phyloP scores from a whole-genome alignment of 208 protist genomes.

The Trypanosoma boissoni region DNA sequence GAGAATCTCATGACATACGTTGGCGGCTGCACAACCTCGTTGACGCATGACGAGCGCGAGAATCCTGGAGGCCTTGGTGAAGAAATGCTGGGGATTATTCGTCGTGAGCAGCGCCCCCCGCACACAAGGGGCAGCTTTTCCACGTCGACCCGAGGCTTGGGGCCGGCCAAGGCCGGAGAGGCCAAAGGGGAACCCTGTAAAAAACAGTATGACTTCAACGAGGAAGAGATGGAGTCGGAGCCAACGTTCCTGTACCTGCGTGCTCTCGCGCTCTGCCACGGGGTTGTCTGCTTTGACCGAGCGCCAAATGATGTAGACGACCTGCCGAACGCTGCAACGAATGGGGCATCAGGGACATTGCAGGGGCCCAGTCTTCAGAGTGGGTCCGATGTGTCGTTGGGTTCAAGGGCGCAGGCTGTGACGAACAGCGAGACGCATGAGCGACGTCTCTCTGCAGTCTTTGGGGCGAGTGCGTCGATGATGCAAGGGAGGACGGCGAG shows the following conservation, averaged over 20 bases:
- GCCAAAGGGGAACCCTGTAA: too few relatives aligned
- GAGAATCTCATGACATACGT: conserved; percentile 90
- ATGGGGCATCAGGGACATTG: too few relatives aligned
- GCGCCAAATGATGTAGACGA: conserved; percentile 11
- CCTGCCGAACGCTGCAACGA: neutral
- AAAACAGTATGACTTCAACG: conserved; percentile 19
- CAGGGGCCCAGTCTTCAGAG: too few relatives aligned
- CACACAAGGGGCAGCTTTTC: too few relatives aligned
- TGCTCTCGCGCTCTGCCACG: conserved; percentile 71
- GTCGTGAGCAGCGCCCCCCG: neutral
- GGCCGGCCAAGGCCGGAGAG: too few relatives aligned
- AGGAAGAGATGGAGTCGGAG: conserved; percentile 46
- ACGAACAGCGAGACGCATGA: neutral
- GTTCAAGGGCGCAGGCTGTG: too few relatives aligned
- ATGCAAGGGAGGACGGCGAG: conserved; percentile 1
- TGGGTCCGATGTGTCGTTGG: too few relatives aligned
- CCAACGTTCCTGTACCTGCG: conserved; percentile 60
- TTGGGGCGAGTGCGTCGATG: neutral
- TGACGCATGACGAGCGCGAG: conserved; percentile 49
- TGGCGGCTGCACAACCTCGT: conserved; percentile 41
- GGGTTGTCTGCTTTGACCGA: conserved; percentile 70
- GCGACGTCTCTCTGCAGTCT: neutral
- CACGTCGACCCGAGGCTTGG: too few relatives aligned
- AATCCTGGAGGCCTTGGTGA: conserved; percentile 61
- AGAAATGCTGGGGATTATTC: conserved; percentile 27